These are phyloP conservation scores for Lodderomyces oxycetoniae DNA, from an alignment of 1,139 yeast genomes.

Conservation along the genomic window DNA sequence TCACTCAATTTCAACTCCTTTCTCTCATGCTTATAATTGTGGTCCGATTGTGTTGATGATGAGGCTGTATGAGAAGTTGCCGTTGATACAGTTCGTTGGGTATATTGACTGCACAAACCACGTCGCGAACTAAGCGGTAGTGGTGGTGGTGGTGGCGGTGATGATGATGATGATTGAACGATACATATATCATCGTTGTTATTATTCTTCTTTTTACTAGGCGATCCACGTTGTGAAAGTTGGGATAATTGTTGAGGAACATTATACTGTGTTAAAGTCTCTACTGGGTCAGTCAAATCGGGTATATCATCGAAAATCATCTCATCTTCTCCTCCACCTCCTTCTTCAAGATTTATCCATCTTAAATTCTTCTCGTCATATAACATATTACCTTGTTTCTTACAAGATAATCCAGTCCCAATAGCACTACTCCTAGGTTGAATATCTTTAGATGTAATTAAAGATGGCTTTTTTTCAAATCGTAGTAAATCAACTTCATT, in stretches of 20 bases:
- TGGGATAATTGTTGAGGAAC: constrained; percentile 7
- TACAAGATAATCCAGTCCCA: neutral
- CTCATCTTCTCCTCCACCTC: constrained; percentile 35
- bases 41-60: constrained; percentile 25
- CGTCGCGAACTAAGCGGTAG: constrained; percentile 14
- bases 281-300: constrained; percentile 20
- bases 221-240: constrained; percentile 14
- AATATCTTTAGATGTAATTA: constrained; percentile 30
- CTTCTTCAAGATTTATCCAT: constrained; percentile 44
- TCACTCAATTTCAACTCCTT: constrained; percentile 21
- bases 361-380: constrained; percentile 55
- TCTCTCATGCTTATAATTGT: constrained; percentile 12
- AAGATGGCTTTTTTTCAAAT: constrained; percentile 41
- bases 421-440: neutral
- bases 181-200: constrained; percentile 1
- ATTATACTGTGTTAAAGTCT: constrained; percentile 4
- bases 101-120: constrained; percentile 28
- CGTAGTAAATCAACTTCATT: constrained; percentile 54
- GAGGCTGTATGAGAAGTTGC: constrained; percentile 10
- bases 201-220: constrained; percentile 6
- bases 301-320: constrained; percentile 50
- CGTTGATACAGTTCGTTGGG: constrained; percentile 36
- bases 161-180: neutral
- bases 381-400: constrained; percentile 41
- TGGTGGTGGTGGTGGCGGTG: constrained; percentile 10